Base-by-base conservation (phyloP, 768 basidiomycete species). In the Hygrophoropsis aurantiaca region DNA sequence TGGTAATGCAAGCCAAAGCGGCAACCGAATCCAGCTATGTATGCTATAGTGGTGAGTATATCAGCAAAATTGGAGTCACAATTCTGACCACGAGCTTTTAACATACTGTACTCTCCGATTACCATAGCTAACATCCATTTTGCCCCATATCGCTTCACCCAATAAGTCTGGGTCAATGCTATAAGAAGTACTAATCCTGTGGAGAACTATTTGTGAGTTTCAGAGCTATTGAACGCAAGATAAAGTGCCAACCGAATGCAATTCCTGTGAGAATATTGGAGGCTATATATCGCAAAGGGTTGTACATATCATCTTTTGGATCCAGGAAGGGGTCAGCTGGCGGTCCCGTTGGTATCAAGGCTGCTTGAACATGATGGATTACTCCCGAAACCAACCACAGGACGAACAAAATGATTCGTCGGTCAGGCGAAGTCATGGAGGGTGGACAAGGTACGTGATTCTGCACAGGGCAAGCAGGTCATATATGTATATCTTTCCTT, bases 111-210 rank as follows among this genome's bases (percentile, higher is more conserved):
- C 24, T 69, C 71, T n/a, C 84, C 84, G 46, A 86, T 74, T 5
- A 76, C 69, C 76, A 85, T 80, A 15, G 72, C 60, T 25, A 81
- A 56, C 84, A 86, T 85, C 65, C 72, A 84, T 51, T 68, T 76
- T 5, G 76, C 74, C 3, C 80, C 75, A 44, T 69, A 75, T 46
- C 65, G 71, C 55, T 60, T 63, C 11, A 73, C 70, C 34, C 66
- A 69, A 40, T 60, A 69, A 5, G 74, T 69, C 55, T 82, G 80
- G 2, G 62, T 42, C 18, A 82, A 43, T 19, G 70, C 79, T 19
- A 72, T 67, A 13, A 60, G 8, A 7, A 78, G 45, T 4, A 78
- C 55, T 15, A 79, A 59, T 51, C 59, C 67, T 72, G 52, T 27
- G 23, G 27, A 27, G 15, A n/a, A 46, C 35, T 24, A 23, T 24